phyloP scores from a whole-genome alignment of 1,284 basidiomycete genomes.

The Rhodotorula sp. region DNA sequence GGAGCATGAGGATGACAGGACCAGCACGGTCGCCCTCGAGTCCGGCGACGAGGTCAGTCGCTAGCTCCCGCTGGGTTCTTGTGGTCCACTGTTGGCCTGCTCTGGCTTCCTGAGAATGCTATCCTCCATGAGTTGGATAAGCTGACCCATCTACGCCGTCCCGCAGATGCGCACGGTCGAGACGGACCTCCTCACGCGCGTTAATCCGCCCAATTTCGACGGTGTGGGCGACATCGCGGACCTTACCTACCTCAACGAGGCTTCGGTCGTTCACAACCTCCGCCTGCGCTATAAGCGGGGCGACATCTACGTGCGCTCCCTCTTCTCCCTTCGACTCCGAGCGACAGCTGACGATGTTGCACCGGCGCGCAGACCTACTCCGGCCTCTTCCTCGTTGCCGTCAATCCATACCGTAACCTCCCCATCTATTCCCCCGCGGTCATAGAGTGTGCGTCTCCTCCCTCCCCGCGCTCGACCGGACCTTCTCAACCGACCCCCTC shows the following conservation, averaged over 20 bases:
- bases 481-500: slow-evolving; percentile 54
- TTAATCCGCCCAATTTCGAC: slow-evolving; percentile 97
- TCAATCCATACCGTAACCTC: slow-evolving; percentile 93
- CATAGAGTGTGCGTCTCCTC: slow-evolving; percentile 35
- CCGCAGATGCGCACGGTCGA: slow-evolving; percentile 28
- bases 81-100: background rate
- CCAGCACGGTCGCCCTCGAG: slow-evolving; percentile 75
- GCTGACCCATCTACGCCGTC: slow-evolving; percentile 9
- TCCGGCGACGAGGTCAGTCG: slow-evolving; percentile 69
- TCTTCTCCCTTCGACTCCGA: background rate
- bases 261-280: slow-evolving; percentile 96
- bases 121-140: no score
- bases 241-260: slow-evolving; percentile 96
- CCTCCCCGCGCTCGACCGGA: background rate
- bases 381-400: slow-evolving; percentile 93
- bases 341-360: background rate
- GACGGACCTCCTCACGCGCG: slow-evolving; percentile 41
- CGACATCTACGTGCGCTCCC: slow-evolving; percentile 78
- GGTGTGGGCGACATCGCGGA: slow-evolving; percentile 98
- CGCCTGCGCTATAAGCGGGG: slow-evolving; percentile 87
- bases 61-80: slow-evolving; percentile 11
- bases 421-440: slow-evolving; percentile 74
- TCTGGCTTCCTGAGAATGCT: no score
- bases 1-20: slow-evolving; percentile 63
- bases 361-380: slow-evolving; percentile 77